phyloP scores from a whole-genome alignment of 2,329 filamentous ascomycete species.

The Fusarium sororula region DNA sequence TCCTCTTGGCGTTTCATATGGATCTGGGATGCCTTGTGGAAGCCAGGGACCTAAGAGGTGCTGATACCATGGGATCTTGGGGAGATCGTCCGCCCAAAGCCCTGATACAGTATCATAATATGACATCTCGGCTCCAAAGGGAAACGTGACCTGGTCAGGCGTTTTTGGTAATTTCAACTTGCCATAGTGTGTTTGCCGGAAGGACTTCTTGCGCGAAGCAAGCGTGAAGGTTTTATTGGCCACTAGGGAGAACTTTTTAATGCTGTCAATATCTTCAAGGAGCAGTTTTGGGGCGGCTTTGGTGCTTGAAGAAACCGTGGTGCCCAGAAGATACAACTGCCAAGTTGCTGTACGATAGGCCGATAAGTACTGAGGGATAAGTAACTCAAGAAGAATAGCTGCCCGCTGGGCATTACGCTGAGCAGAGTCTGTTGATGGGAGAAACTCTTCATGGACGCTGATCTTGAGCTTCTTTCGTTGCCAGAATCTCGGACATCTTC shows the following conservation, averaged over 20 bases:
- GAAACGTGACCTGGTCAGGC: constrained; percentile 11
- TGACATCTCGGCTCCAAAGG: constrained; percentile 26
- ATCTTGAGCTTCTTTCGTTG: constrained; percentile 27
- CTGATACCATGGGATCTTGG: neutral
- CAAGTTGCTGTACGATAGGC: constrained; percentile 35
- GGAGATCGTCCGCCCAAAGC: constrained; percentile 26
- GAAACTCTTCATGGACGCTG: constrained; percentile 35
- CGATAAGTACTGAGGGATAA: constrained; percentile 57
- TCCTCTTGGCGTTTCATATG: neutral
- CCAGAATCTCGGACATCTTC: constrained; percentile 21
- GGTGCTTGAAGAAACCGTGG: neutral
- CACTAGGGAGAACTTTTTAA: neutral
- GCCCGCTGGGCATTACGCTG: constrained; percentile 16
- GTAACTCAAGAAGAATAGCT: constrained; percentile 60
- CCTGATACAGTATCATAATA: constrained; percentile 22
- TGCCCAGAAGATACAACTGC: constrained; percentile 21
- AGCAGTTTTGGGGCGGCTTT: neutral
- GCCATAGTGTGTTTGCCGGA: constrained; percentile 41
- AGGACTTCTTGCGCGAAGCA: constrained; percentile 40
- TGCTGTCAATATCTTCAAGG: neutral
- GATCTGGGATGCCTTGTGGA: constrained; percentile 22
- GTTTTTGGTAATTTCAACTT: constrained; percentile 24
- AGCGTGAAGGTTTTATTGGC: constrained; percentile 2
- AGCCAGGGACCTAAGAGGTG: constrained; percentile 41
- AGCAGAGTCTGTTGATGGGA: constrained; percentile 24